Evolutionary conservation across 2,329 filamentous ascomycete species (phyloP), one percentile per base, ranked within the genome.

Genomic region (Coniochaeta sp.): DNA sequence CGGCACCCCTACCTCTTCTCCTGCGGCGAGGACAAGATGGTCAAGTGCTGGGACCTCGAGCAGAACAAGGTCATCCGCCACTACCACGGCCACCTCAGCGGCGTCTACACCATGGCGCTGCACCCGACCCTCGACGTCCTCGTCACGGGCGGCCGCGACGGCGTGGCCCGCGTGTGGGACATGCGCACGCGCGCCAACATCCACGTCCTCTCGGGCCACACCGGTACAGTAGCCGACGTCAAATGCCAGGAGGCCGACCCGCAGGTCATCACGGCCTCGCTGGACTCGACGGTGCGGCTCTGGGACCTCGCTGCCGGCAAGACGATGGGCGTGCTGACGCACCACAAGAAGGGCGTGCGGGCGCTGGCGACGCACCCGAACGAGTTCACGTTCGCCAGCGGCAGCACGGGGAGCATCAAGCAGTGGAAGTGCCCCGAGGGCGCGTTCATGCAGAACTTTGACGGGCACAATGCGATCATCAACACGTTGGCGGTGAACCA

Each of bases 391-490:
- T 99, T 99, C 66, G 94, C 94, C 4, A 91, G 83, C 54, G 94
- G 87, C 40, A 95, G 90, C 63, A 91, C 92, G 0, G 87, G 88
- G 22, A 91, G 88, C 65, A 96, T 99, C 72, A 99, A 99, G 76
- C 94, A 99, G 72, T 99, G 94, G 92, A 96, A 97, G 68, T 97
- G 91, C 60, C 95, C 95, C 1, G 91, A 96, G 66, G 95, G 92
- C 32, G 90, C 90, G 14, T 97, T 99, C 66, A 99, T 99, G 94
- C 91, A 96, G 69, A 97, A 97, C 66, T 97, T 97, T 63, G 89
- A 96, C 40, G 92, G 92, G 4, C 92, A 97, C 64, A 96, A 96
- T 63, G 83, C 90, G 54, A 95, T 99, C 66, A 92, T 99, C 73
- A 99, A 99, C 71, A 91, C 91, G 0, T 73, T 99, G 45, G 81